Evolutionary conservation across 2,329 filamentous ascomycete genomes (phyloP).

Genomic region (Colletotrichum plurivorum): DNA sequence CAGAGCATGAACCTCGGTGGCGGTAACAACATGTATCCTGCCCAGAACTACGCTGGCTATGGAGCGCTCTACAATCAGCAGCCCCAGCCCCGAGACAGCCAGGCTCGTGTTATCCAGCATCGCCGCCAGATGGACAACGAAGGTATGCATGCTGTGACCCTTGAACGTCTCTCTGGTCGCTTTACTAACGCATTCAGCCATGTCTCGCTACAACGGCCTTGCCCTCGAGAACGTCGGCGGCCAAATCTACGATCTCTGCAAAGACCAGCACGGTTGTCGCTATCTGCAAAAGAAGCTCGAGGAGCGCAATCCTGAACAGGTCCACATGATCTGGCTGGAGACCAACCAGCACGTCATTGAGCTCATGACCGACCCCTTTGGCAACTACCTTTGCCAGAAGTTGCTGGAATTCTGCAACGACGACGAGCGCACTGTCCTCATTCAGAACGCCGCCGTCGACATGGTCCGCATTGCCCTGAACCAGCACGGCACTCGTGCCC

Average conservation of each 20-base stretch:
- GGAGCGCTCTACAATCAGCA: slow-evolving; percentile 64
- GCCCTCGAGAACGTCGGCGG: slow-evolving; percentile 85
- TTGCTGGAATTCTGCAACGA: slow-evolving; percentile 95
- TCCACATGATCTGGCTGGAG: slow-evolving; percentile 95
- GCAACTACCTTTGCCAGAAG: slow-evolving; percentile 99
- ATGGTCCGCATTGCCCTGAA: slow-evolving; percentile 96
- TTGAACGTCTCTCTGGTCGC: not conserved
- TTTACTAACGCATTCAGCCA: slow-evolving; percentile 62
- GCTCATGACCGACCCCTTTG: slow-evolving; percentile 98
- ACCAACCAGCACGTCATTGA: slow-evolving; percentile 95
- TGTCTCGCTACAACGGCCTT: slow-evolving; percentile 87
- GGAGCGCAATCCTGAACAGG: slow-evolving; percentile 84
- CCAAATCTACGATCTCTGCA: slow-evolving; percentile 91
- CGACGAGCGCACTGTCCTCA: slow-evolving; percentile 92
- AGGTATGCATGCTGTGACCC: slow-evolving; percentile 60
- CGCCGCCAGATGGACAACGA: slow-evolving; percentile 82
- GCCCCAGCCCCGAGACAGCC: slow-evolving; percentile 77
- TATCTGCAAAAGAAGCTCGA: slow-evolving; percentile 98
- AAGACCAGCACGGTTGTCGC: slow-evolving; percentile 97
- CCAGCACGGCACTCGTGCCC: slow-evolving; percentile 94
- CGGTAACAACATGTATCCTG: slow-evolving; percentile 61
- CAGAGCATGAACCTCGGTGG: slow-evolving; percentile 71
- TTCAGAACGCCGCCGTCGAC: slow-evolving; percentile 88
- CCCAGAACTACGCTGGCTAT: slow-evolving; percentile 72
- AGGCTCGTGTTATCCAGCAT: slow-evolving; percentile 81